Conservation (phyloP, 352 stramenopile genomes). For the Hyaloperonospora brassicae region DNA sequence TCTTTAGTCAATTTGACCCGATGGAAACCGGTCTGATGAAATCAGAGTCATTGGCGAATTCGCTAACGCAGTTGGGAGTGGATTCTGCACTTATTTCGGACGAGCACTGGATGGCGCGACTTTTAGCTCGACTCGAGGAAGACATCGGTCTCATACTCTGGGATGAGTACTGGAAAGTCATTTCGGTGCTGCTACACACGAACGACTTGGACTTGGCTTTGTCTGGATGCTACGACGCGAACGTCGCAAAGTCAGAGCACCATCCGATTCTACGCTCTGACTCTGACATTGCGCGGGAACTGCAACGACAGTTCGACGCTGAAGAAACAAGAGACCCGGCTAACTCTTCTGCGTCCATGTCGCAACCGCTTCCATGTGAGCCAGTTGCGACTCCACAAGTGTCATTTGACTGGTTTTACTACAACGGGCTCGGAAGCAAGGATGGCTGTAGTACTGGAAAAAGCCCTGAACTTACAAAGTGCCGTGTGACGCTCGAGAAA, state of each 20-base stretch:
- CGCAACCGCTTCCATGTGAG: not conserved
- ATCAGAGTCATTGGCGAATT: conserved; percentile 44
- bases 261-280: conserved; percentile 41
- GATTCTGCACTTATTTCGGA: conserved; percentile 36
- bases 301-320: conserved; percentile 59
- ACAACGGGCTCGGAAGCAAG: conserved; percentile 23
- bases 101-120: conserved; percentile 58
- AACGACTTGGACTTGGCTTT: conserved; percentile 59
- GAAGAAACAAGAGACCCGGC: conserved; percentile 23
- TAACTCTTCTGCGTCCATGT: not conserved
- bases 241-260: not conserved
- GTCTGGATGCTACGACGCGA: conserved; percentile 33
- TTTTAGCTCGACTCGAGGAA: conserved; percentile 46
- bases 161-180: conserved; percentile 88
- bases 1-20: conserved; percentile 84
- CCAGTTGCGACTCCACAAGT: conserved; percentile 1
- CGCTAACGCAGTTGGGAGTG: conserved; percentile 64
- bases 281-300: conserved; percentile 56
- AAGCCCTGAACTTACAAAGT: conserved; percentile 39
- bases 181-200: conserved; percentile 71
- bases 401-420: conserved; percentile 35
- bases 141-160: conserved; percentile 88
- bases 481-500: conserved; percentile 29
- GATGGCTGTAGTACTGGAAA: not conserved
- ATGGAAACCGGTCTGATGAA: conserved; percentile 87